Evolutionary conservation across 129 eudicot species (phyloP).

Genomic region (Artemisia tridentata): DNA sequence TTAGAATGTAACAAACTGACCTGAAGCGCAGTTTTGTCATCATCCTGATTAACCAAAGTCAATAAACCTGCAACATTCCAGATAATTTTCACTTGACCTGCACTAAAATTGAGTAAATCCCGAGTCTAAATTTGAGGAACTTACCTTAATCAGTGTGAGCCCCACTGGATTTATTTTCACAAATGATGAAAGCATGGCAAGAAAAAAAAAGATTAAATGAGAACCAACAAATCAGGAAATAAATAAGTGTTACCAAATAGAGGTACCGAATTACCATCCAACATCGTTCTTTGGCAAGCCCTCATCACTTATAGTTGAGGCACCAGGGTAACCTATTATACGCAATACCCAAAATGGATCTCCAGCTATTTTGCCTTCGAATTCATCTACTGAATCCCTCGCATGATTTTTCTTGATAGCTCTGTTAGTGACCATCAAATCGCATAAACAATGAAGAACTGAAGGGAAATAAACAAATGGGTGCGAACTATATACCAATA

Average conservation of each 20-base stretch:
- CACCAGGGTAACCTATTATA: too few species aligned
- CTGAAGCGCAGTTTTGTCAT: conserved; percentile 85
- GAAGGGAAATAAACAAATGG: too few species aligned
- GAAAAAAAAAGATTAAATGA: conserved; percentile 10
- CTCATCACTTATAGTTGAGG: too few species aligned
- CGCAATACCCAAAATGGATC: conserved; percentile 95
- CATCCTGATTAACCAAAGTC: too few species aligned
- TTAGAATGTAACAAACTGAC: conserved; percentile 17
- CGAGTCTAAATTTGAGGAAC: too few species aligned
- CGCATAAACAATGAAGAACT: too few species aligned
- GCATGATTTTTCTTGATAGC: conserved; percentile 75
- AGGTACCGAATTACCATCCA: too few species aligned
- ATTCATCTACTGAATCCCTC: conserved; percentile 69
- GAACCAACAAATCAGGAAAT: conserved; percentile 2
- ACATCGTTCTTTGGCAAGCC: too few species aligned
- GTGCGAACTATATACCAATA: not conserved
- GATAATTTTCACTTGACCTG: too few species aligned
- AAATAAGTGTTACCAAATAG: too few species aligned
- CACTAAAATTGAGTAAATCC: too few species aligned
- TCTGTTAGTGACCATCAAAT: conserved; percentile 38
- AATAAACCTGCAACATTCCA: too few species aligned
- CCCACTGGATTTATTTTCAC: conserved; percentile 58
- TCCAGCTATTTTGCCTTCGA: conserved; percentile 88
- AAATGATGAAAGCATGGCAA: conserved; percentile 22
- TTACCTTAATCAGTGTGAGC: conserved; percentile 98